Evolutionary conservation across 2,329 filamentous ascomycete species (phyloP), one percentile per base, ranked within the genome.

Genomic region (Alternaria alternata): DNA sequence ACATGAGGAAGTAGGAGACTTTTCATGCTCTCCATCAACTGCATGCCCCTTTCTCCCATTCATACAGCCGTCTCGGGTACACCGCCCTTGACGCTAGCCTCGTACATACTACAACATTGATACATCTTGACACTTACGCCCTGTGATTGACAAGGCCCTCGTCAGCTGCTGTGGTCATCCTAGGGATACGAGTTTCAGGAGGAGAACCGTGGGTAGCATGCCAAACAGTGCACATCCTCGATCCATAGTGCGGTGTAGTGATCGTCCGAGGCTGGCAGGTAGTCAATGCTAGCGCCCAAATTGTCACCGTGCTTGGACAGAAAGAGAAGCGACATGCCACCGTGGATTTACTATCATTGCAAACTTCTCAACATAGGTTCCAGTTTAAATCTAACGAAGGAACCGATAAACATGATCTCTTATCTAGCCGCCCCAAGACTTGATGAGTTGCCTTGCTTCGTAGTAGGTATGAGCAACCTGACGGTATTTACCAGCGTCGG

Each of bases 181-280:
- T 12, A 16, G 30, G 34, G 46, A 49, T 49, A 49, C 46, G 46
- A 49, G 46, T 49, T 38, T 49, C 46, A 49, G 46, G 32, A 49
- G 46, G 36, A 36, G 46, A 24, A 36, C 16, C 30, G 32, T 49
- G 46, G 32, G 46, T 49, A 38, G 46, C 30, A 42, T 52, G 49
- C 22, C 28, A 22, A 26, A 32, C 38, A 28, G 26, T 11, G 49
- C 49, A 42, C 49, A 52, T 24, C 24, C 36, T 30, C 22, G 38
- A 52, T 20, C 36, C 49, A 22, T 42, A 42, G 24, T 32, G 38
- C 38, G 49, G 49, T 52, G 49, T 14, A 43, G 38, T 42, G 38
- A 43, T 52, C 3, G 16, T n/a, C 38, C 24, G 36, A 42, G 20
- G 38, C 18, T 24, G 26, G 39, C 36, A 39, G 6, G 7, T 20